Conservation (phyloP, 495 filamentous ascomycete species). For the Aspergillus bertholletiae region DNA sequence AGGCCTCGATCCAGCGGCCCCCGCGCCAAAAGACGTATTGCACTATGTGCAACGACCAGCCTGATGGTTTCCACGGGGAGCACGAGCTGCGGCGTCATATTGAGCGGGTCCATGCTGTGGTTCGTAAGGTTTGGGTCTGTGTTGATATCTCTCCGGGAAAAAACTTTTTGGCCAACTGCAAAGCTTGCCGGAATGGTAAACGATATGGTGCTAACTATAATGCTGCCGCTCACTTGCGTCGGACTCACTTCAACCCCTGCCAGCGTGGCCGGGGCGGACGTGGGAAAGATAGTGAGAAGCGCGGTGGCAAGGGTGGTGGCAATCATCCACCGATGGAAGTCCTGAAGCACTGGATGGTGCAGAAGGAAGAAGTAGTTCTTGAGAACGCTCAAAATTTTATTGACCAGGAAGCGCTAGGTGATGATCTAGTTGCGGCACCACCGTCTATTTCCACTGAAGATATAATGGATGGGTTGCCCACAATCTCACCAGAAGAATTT, state of each 20-base stretch:
- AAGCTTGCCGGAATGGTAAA: conserved; percentile 75
- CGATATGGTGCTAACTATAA: conserved; percentile 93
- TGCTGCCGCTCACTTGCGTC: conserved; percentile 84
- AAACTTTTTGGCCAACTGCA: conserved; percentile 77
- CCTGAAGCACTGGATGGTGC: conserved; percentile 78
- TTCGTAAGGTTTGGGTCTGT: conserved; percentile 79
- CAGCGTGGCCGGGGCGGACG: conserved; percentile 52
- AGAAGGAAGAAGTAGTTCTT: conserved; percentile 52
- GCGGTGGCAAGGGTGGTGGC: conserved; percentile 81
- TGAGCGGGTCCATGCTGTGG: conserved; percentile 70
- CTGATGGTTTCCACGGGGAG: conserved; percentile 86
- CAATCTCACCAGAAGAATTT: conserved; percentile 9
- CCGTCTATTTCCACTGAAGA: conserved; percentile 11
- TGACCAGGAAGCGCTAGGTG: conserved; percentile 16
- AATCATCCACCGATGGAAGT: conserved; percentile 77
- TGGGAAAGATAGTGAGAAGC: conserved; percentile 57
- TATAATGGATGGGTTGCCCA: conserved; percentile 4
- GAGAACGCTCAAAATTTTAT: conserved; percentile 24
- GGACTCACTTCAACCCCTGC: conserved; percentile 78
- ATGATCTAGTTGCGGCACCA: conserved; percentile 16
- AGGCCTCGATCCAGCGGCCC: conserved; percentile 70
- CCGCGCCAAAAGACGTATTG: conserved; percentile 76
- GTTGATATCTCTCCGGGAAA: conserved; percentile 58
- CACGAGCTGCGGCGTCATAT: conserved; percentile 89
- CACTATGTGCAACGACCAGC: conserved; percentile 67